These are phyloP conservation scores for Urtica urens DNA, from an alignment of 306 rosid species.

Conservation along the genomic window DNA sequence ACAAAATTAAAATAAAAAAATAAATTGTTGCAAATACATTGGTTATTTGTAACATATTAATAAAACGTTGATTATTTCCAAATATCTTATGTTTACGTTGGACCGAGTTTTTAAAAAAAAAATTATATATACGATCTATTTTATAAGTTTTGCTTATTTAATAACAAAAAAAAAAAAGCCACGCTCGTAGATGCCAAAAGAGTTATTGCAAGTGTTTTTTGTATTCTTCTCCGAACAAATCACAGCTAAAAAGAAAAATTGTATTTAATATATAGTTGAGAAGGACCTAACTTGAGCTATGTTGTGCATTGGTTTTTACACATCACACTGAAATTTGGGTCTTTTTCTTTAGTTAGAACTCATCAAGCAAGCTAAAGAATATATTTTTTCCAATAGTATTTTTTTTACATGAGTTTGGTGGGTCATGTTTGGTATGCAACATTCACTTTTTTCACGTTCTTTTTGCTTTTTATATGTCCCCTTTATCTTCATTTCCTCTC, in stretches of 20 bases:
- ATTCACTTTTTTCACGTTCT: conserved; percentile 5
- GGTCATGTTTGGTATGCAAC: background rate
- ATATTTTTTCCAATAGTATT: too few species aligned
- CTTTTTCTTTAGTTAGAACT: background rate
- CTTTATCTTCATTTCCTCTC: background rate
- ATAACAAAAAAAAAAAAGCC: too few species aligned
- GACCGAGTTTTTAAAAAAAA: too few species aligned
- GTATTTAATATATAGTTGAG: background rate
- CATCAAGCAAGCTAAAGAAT: background rate
- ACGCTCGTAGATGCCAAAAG: background rate
- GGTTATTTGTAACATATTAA: too few species aligned
- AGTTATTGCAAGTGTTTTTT: background rate
- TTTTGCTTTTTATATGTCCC: background rate
- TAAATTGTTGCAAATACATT: too few species aligned
- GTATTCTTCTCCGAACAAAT: background rate
- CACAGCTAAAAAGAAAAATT: background rate
- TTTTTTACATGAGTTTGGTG: too few species aligned
- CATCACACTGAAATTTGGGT: conserved; percentile 1
- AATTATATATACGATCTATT: too few species aligned
- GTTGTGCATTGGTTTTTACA: conserved; percentile 4
- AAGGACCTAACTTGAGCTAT: background rate
- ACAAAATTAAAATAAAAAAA: too few species aligned
- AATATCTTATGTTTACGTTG: too few species aligned
- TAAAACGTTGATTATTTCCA: too few species aligned
- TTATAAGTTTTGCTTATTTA: too few species aligned